phyloP scores from a whole-genome alignment of 768 basidiomycete species.

The Trametes punicea region DNA sequence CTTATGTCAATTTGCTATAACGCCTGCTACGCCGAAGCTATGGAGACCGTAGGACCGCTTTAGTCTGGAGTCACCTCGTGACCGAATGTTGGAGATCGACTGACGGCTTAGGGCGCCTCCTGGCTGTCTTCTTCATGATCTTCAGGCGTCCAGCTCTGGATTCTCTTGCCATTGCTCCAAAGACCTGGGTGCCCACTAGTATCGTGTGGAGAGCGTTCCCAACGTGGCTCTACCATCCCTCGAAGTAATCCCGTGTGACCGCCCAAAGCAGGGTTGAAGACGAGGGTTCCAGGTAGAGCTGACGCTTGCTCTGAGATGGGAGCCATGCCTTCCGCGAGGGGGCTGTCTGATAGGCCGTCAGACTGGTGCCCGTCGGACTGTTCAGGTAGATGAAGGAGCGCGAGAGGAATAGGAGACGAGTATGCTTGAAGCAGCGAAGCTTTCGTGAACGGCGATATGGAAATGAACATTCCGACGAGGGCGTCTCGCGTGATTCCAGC shows the following conservation, averaged over 20 bases:
- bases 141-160: constrained; percentile 25
- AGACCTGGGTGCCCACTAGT: constrained; percentile 37
- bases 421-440: constrained; percentile 65
- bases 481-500: constrained; percentile 26
- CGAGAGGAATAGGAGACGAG: constrained; percentile 73
- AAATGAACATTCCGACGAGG: constrained; percentile 73
- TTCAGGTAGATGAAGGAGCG: constrained; percentile 72
- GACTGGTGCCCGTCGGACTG: not conserved
- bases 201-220: constrained; percentile 45
- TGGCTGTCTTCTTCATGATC: not conserved
- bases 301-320: constrained; percentile 1
- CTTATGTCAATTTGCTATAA: too few relatives aligned
- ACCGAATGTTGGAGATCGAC: not conserved
- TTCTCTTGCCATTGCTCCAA: constrained; percentile 38
- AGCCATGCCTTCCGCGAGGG: not conserved
- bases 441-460: constrained; percentile 77
- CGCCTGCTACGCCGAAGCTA: too few relatives aligned
- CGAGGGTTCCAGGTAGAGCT: constrained; percentile 42
- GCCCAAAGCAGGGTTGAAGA: constrained; percentile 69
- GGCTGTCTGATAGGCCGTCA: not conserved
- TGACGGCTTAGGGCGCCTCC: not conserved
- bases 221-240: constrained; percentile 61
- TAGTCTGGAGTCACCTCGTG: not conserved
- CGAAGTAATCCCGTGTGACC: constrained; percentile 52
- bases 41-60: too few relatives aligned